Evolutionary conservation across 371 early-diverging fungal species (phyloP).

Genomic region (Apophysomyces variabilis): DNA sequence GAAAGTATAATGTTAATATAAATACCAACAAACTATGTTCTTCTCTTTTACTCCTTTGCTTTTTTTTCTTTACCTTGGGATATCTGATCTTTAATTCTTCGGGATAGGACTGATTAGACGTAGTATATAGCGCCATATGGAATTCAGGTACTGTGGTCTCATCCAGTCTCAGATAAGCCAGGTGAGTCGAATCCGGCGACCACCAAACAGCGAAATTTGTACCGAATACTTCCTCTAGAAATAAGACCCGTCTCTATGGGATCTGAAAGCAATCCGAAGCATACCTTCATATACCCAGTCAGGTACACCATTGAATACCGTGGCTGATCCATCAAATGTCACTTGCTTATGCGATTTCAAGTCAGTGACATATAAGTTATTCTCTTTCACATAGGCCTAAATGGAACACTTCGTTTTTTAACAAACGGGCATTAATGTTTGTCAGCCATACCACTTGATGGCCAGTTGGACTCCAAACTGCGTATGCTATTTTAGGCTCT

Average conservation of each 20-base stretch:
- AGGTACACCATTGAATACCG: slow-evolving; percentile 90
- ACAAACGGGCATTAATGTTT: background rate
- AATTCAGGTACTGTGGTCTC: slow-evolving; percentile 83
- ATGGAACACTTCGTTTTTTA: background rate
- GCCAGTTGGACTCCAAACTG: slow-evolving; percentile 79
- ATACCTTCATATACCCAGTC: slow-evolving; percentile 96
- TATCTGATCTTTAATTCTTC: slow-evolving; percentile 75
- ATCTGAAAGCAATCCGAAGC: background rate
- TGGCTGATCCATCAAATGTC: slow-evolving; percentile 82
- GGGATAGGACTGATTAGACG: slow-evolving; percentile 63
- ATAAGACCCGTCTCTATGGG: background rate
- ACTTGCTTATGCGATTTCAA: slow-evolving; percentile 67
- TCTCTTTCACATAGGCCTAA: slow-evolving; percentile 82
- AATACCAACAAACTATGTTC: background rate
- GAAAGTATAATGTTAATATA: background rate
- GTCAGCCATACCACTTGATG: slow-evolving; percentile 60
- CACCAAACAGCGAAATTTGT: slow-evolving; percentile 82
- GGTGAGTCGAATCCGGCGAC: slow-evolving; percentile 81
- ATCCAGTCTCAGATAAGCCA: slow-evolving; percentile 86
- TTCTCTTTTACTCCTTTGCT: too few species aligned
- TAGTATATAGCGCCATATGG: slow-evolving; percentile 68
- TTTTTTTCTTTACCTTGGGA: slow-evolving; percentile 62
- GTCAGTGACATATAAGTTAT: slow-evolving; percentile 83
- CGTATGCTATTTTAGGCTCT: slow-evolving; percentile 58
- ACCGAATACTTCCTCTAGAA: slow-evolving; percentile 79